Evolutionary conservation across 306 rosid genomes (phyloP), one percentile per base, ranked within the genome.

Genomic region (Fragaria nilgerrensis): DNA sequence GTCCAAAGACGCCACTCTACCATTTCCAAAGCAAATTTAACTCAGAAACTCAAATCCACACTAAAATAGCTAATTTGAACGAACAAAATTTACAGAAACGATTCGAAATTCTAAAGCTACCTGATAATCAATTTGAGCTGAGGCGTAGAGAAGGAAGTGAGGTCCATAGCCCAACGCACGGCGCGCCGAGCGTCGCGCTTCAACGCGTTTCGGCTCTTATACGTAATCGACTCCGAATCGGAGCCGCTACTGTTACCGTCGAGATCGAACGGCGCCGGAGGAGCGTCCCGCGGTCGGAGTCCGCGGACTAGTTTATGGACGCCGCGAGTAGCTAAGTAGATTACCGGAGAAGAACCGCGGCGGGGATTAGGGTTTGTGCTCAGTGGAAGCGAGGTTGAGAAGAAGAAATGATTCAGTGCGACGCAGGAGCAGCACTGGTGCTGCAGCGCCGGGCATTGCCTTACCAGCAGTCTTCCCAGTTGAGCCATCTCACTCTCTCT

Each of bases 171-270:
- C 98, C 96, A 92, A 20, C 75, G 89, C 70, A 96, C 90, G 17
- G 98, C 92, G 64, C 94, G 93, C 32, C 79, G 91, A 47, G 99
- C 98, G 73, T 92, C 89, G 37, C 92, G 90, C 75, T 96, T 96
- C 86, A 89, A 43, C 77, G 93, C 84, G 84, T 93, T 96, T 68
- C 94, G 97, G 84, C 97, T 92, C 88, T 88, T 92, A 63, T 37
- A 76, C 0, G 16, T 55, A 12, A 84, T 86, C 3, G 70, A 3
- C 43, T 86, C 94, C 9, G 85, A 83, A 32, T 56, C 88, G 41
- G 69, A 74, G 27, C 9, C 77, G 75, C 45, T 34, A 67, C 47
- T 53, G n/a, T 44, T 47, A 3, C 63, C 80, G 36, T 62, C 81
- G 19, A 77, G 64, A 23, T 84, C 81, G 36, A 77, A 1, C 58